A percentile compares a stretch with the other conserved stretches of the same genome.
Conservation (phyloP, 805 yeast species). For the Debaryomyces prosopidis region DNA sequence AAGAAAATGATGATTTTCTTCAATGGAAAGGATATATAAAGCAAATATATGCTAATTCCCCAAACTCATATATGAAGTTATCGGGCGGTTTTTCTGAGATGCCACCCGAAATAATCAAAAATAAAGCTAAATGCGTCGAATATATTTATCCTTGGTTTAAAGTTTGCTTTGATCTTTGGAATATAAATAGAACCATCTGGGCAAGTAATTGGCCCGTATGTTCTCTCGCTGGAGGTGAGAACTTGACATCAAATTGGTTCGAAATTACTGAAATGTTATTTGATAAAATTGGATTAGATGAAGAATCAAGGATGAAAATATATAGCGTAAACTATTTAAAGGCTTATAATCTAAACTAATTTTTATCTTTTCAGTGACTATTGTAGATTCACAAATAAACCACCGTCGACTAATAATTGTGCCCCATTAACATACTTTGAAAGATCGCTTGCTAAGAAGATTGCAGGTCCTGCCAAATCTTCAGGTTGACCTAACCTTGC, state of each 20-base stretch:
- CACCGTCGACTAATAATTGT: slow-evolving; percentile 46
- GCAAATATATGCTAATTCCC: slow-evolving; percentile 14
- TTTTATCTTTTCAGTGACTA: neutral
- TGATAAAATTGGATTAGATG: slow-evolving; percentile 7
- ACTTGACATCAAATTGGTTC: slow-evolving; percentile 22
- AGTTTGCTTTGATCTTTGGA: slow-evolving; percentile 31
- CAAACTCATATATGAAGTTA: slow-evolving; percentile 33
- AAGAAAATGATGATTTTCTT: slow-evolving; percentile 10
- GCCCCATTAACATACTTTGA: slow-evolving; percentile 41
- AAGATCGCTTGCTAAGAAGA: slow-evolving; percentile 39
- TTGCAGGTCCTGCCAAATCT: slow-evolving; percentile 45
- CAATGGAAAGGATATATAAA: slow-evolving; percentile 22
- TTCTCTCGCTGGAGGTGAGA: slow-evolving; percentile 14
- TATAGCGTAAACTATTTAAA: slow-evolving; percentile 15
- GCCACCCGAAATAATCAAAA: slow-evolving; percentile 14
- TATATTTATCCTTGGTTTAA: slow-evolving; percentile 32
- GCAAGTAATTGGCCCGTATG: slow-evolving; percentile 51
- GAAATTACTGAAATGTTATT: slow-evolving; percentile 16
- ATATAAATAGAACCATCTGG: slow-evolving; percentile 30
- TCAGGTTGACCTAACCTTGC: slow-evolving; percentile 38
- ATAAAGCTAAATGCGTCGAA: slow-evolving; percentile 13
- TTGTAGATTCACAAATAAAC: slow-evolving; percentile 45
- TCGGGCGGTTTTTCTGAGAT: slow-evolving; percentile 45
- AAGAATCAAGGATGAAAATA: slow-evolving; percentile 12
- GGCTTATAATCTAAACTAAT: slow-evolving; percentile 18